A percentile compares a stretch with the other conserved stretches of the same genome.
phyloP scores from a whole-genome alignment of 345 rosid genomes.

The Gossypium bickii region DNA sequence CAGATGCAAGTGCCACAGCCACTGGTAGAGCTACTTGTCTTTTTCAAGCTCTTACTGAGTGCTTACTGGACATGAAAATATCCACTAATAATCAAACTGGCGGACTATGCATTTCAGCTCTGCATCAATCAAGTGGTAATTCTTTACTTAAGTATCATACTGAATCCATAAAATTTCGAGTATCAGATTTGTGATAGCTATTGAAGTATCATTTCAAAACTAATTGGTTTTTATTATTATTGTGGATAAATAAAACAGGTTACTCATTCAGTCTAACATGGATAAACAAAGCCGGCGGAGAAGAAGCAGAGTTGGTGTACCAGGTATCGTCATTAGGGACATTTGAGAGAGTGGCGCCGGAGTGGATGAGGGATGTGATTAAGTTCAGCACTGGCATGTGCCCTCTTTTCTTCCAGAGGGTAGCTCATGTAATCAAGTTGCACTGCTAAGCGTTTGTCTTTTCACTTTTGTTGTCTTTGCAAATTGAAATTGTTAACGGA shows the following conservation, averaged over 20 bases:
- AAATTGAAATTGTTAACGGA: no score
- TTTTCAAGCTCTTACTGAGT: conserved; percentile 68
- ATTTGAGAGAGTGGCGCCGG: conserved; percentile 72
- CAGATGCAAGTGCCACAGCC: conserved; percentile 19
- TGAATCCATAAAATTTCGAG: not conserved
- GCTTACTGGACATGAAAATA: conserved; percentile 64
- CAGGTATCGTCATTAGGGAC: conserved; percentile 62
- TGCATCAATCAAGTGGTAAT: conserved; percentile 83
- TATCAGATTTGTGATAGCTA: not conserved
- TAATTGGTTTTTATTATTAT: not conserved
- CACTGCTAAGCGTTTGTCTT: conserved; percentile 12
- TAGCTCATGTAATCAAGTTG: conserved; percentile 48
- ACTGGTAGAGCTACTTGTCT: conserved; percentile 30
- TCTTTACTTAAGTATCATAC: conserved; percentile 13
- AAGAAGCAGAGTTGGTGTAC: conserved; percentile 60
- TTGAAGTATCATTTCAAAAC: not conserved
- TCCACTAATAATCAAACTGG: conserved; percentile 43
- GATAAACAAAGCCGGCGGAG: conserved; percentile 32
- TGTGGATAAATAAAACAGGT: conserved; percentile 41
- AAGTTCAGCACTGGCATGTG: conserved; percentile 73
- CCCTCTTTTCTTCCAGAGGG: conserved; percentile 63
- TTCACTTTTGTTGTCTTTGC: no score
- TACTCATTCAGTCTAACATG: conserved; percentile 68
- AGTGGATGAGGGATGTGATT: conserved; percentile 82
- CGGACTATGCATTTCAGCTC: conserved; percentile 47